Conservation (phyloP, 257 asterid genomes). For the Avicennia marina region DNA sequence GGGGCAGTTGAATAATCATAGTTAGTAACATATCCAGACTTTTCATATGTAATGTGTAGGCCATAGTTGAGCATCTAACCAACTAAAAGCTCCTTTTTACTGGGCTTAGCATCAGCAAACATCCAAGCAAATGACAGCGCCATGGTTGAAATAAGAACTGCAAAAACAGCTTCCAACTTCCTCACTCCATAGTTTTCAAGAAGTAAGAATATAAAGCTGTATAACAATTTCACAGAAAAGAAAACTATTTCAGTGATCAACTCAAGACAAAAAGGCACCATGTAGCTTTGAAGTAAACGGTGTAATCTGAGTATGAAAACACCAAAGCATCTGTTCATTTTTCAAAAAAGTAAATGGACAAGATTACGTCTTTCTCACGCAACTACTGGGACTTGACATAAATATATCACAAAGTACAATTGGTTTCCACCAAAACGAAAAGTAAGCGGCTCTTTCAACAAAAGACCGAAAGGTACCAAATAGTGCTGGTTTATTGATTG, state of each 20-base stretch:
- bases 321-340: constrained; percentile 15
- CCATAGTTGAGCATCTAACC: constrained; percentile 38
- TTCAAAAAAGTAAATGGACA: constrained; percentile 13
- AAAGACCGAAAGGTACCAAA: not conserved
- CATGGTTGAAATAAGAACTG: constrained; percentile 87
- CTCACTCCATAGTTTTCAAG: constrained; percentile 99
- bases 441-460: constrained; percentile 18
- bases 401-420: constrained; percentile 15
- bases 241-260: constrained; percentile 20
- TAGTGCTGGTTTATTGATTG: constrained; percentile 21
- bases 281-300: no score
- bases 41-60: not conserved
- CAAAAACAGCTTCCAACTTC: constrained; percentile 97
- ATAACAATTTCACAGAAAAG: constrained; percentile 18
- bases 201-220: constrained; percentile 89
- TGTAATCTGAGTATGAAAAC: constrained; percentile 34
- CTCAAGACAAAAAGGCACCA: not conserved
- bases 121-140: constrained; percentile 96
- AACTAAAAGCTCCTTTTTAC: constrained; percentile 60
- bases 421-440: constrained; percentile 25
- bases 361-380: constrained; percentile 2
- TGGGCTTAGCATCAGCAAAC: constrained; percentile 93
- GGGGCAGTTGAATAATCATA: not conserved
- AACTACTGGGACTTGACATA: constrained; percentile 6
- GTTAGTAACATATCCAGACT: constrained; percentile 1